Percentiles rank a stretch among this genome's conserved stretches.
These are phyloP conservation scores for Colletotrichum echinochloae DNA, from an alignment of 2,329 filamentous ascomycete genomes.

Conservation along the genomic window DNA sequence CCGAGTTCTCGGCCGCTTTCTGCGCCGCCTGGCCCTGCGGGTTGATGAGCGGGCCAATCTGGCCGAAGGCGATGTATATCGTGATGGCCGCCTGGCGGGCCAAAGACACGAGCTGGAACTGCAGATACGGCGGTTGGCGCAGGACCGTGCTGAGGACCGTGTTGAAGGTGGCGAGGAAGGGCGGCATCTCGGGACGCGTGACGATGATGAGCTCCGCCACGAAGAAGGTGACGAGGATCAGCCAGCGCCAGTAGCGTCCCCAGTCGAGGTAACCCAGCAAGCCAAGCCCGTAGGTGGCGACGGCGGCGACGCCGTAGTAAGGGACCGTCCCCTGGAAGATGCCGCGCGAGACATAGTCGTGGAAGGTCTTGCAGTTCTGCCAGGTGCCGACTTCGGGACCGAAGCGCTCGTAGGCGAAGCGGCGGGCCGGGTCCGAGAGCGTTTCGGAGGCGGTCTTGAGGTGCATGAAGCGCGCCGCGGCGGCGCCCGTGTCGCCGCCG, in stretches of 20 bases:
- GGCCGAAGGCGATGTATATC: conserved; percentile 84
- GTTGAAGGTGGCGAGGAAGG: conserved; percentile 58
- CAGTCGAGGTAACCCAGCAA: conserved; percentile 76
- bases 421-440: conserved; percentile 78
- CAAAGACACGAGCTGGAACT: conserved; percentile 85
- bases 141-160: conserved; percentile 54
- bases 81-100: conserved; percentile 82
- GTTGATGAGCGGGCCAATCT: conserved; percentile 77
- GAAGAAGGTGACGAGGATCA: conserved; percentile 65
- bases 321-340: conserved; percentile 67
- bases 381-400: conserved; percentile 78
- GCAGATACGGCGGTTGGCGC: conserved; percentile 74
- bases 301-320: conserved; percentile 70
- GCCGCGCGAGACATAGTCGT: conserved; percentile 79
- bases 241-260: conserved; percentile 75
- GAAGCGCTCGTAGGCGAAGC: conserved; percentile 92
- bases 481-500: conserved; percentile 49
- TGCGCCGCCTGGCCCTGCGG: conserved; percentile 51
- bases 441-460: conserved; percentile 88
- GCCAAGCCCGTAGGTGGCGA: conserved; percentile 70
- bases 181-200: conserved; percentile 65
- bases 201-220: conserved; percentile 69
- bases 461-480: conserved; percentile 75
- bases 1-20: conserved; percentile 43
- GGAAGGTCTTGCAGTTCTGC: conserved; percentile 74